These are phyloP conservation scores for Umbelopsis sp. DNA, from an alignment of 371 early-diverging fungal species.

Conservation along the genomic window DNA sequence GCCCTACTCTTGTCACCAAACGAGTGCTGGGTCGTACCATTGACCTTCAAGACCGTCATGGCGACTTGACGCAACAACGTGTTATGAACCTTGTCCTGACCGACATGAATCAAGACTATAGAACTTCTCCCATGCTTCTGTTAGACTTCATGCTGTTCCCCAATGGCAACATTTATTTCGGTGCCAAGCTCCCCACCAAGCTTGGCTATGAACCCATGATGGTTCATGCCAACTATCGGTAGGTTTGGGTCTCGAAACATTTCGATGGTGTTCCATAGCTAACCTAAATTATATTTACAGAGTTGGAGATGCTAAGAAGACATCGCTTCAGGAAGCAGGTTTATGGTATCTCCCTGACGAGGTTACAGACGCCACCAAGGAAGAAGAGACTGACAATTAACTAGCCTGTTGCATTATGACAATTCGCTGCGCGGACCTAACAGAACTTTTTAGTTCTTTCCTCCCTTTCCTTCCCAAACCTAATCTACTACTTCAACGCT, in stretches of 20 bases:
- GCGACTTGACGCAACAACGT: conserved; percentile 26
- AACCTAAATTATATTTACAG: conserved; percentile 17
- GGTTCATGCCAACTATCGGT: conserved; percentile 28
- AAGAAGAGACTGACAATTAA: too few relatives aligned
- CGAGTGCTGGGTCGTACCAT: conserved; percentile 23
- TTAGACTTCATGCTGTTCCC: conserved; percentile 29
- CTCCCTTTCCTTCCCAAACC: too few relatives aligned
- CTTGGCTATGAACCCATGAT: conserved; percentile 27
- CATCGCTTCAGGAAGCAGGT: conserved; percentile 23
- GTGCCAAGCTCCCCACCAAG: conserved; percentile 11
- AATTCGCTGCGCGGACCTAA: too few relatives aligned
- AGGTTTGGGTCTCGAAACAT: not conserved
- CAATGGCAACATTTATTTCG: conserved; percentile 28
- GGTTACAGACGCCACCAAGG: too few relatives aligned
- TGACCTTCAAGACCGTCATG: conserved; percentile 23
- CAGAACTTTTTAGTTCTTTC: too few relatives aligned
- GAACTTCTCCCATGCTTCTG: conserved; percentile 21
- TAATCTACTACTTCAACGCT: too few relatives aligned
- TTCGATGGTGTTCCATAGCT: not conserved
- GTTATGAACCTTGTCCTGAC: conserved; percentile 29
- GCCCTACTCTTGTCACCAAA: conserved; percentile 22
- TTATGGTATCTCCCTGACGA: conserved; percentile 25
- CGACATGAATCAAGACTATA: conserved; percentile 21
- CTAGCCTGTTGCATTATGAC: too few relatives aligned
- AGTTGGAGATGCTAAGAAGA: conserved; percentile 27